Conservation (phyloP, 1,139 yeast genomes). For the Sugiyamaella neomexicana region DNA sequence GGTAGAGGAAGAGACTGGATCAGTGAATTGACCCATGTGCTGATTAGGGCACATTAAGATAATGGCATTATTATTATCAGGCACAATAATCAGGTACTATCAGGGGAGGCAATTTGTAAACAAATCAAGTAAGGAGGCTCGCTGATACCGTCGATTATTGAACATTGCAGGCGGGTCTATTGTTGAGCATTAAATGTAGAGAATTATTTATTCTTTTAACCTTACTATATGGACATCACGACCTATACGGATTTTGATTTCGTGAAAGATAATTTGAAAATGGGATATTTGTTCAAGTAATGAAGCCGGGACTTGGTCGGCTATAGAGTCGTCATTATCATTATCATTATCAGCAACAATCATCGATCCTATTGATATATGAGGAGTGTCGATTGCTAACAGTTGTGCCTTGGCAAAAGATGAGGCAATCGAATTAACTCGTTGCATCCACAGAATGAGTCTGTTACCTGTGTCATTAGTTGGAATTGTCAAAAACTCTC, state of each 20-base stretch:
- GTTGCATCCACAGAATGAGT: slow-evolving; percentile 11
- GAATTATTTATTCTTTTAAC: background rate
- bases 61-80: no score
- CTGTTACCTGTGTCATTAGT: background rate
- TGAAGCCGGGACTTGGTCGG: background rate
- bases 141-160: background rate
- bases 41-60: no score
- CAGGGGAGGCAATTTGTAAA: background rate
- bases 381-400: slow-evolving; percentile 22
- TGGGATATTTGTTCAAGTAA: background rate
- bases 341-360: slow-evolving; percentile 7
- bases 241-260: slow-evolving; percentile 27
- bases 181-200: no score
- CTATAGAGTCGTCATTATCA: background rate
- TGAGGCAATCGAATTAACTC: slow-evolving; percentile 19
- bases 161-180: no score
- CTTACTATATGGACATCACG: slow-evolving; percentile 23
- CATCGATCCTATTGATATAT: slow-evolving; percentile 32
- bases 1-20: no score
- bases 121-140: background rate
- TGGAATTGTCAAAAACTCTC: slow-evolving; percentile 13
- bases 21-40: no score
- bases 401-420: slow-evolving; percentile 23
- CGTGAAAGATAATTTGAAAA: slow-evolving; percentile 11
- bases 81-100: no score